phyloP scores from a whole-genome alignment of 257 asterid species.

The Verbena officinalis region DNA sequence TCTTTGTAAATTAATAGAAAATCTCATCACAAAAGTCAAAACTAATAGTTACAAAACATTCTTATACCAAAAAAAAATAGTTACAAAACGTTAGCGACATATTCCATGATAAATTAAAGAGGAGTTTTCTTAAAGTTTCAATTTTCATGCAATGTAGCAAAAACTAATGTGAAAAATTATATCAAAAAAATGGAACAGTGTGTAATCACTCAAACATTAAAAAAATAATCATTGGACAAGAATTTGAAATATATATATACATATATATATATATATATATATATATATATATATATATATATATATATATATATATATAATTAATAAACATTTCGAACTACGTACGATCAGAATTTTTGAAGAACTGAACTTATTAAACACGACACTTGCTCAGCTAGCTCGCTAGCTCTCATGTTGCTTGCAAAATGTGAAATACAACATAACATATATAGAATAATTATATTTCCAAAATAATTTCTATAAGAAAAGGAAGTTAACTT shows the following conservation, averaged over 20 bases:
- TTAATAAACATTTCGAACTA: neutral
- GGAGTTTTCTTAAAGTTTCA: too few species aligned
- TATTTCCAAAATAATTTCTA: conserved; percentile 16
- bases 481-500: conserved; percentile 20
- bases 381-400: too few species aligned
- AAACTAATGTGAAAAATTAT: too few species aligned
- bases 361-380: conserved; percentile 23
- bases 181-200: too few species aligned
- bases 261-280: too few species aligned
- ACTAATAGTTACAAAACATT: neutral
- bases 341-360: neutral
- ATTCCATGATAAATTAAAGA: too few species aligned
- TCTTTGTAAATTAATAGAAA: too few species aligned
- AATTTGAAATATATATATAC: neutral
- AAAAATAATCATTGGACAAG: neutral
- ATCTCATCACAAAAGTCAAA: neutral
- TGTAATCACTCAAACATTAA: neutral
- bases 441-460: conserved; percentile 5
- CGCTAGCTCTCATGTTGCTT: conserved; percentile 15
- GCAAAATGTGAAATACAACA: conserved; percentile 31
- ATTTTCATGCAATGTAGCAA: too few species aligned
- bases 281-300: too few species aligned
- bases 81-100: too few species aligned
- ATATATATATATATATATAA: neutral
- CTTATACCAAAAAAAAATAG: neutral